Percentiles rank a stretch among this genome's conserved stretches.
phyloP scores from a whole-genome alignment of 345 rosid genomes.

The Heritiera littoralis region DNA sequence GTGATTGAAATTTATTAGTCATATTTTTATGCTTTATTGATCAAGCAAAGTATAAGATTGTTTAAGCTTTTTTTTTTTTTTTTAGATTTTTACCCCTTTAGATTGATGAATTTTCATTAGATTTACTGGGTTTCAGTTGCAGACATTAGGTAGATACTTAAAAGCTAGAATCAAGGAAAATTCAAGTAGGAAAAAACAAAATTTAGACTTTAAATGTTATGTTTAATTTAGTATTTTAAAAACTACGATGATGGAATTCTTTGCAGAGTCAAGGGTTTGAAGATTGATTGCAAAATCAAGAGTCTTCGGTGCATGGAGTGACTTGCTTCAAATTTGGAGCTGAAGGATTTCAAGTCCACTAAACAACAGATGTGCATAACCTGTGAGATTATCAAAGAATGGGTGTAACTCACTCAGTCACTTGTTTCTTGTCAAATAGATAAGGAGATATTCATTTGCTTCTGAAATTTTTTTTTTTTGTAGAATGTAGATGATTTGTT shows the following conservation, averaged over 20 bases:
- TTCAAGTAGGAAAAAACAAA: not conserved
- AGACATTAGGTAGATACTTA: not conserved
- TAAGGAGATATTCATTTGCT: not conserved
- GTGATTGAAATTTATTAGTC: not conserved
- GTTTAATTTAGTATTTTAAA: not conserved
- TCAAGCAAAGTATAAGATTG: not conserved
- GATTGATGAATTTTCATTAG: too few species aligned
- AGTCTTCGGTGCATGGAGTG: not conserved
- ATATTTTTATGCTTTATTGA: not conserved
- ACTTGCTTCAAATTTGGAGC: not conserved
- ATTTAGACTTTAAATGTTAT: not conserved
- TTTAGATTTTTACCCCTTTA: too few species aligned
- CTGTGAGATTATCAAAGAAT: not conserved
- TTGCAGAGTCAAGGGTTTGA: conserved; percentile 20
- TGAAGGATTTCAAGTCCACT: not conserved
- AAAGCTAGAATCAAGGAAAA: not conserved
- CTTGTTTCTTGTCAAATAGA: not conserved
- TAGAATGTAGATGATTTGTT: not conserved
- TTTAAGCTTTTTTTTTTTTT: too few species aligned
- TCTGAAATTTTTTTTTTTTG: not conserved
- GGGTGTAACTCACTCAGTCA: not conserved
- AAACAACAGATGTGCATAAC: not conserved
- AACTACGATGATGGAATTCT: not conserved
- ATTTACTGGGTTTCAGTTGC: not conserved
- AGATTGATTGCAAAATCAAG: conserved; percentile 3